phyloP scores from a whole-genome alignment of 2,329 filamentous ascomycete genomes.

The Colletotrichum sp. region DNA sequence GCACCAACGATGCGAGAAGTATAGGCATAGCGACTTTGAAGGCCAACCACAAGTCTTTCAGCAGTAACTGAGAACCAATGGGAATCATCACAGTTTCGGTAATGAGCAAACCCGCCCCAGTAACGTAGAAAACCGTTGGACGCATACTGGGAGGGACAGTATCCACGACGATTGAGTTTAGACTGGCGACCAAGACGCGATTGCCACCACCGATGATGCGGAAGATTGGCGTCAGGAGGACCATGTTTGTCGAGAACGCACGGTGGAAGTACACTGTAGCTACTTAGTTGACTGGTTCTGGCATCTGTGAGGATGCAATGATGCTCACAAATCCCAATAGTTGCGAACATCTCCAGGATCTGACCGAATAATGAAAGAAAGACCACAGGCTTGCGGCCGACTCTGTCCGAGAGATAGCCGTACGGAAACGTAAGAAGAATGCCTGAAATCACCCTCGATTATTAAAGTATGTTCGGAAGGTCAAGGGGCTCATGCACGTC shows the following conservation, averaged over 20 bases:
- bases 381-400: not conserved
- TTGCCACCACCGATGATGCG: not conserved
- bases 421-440: not conserved
- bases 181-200: not conserved
- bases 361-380: not conserved
- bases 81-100: not conserved
- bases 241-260: not conserved
- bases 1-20: not conserved
- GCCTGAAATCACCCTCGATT: not conserved
- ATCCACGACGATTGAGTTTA: not conserved
- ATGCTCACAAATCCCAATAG: not conserved
- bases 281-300: not conserved
- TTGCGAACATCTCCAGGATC: not conserved
- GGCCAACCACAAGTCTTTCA: not conserved
- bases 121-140: not conserved
- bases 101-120: not conserved
- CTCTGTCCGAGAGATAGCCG: not conserved
- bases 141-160: not conserved
- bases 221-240: not conserved
- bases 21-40: not conserved
- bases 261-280: not conserved
- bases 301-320: not conserved
- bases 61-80: not conserved
- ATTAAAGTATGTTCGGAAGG: not conserved
- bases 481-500: not conserved